phyloP scores from a whole-genome alignment of 805 yeast genomes.

The Hemisphaericaspora nanyangensis region DNA sequence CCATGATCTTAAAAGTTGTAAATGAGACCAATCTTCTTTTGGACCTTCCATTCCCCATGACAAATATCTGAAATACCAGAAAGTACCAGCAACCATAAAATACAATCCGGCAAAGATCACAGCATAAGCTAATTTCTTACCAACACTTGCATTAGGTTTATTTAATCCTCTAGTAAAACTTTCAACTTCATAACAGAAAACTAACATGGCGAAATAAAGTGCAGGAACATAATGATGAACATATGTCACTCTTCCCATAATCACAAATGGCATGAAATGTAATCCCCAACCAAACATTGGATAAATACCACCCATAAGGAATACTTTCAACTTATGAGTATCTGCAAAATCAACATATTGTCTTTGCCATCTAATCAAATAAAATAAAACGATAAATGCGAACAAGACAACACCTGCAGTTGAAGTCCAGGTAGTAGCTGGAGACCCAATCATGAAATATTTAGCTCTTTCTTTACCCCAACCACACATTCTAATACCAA shows the following conservation, averaged over 20 bases:
- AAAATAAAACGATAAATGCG: slow-evolving; percentile 42
- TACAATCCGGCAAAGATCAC: slow-evolving; percentile 25
- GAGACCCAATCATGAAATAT: slow-evolving; percentile 67
- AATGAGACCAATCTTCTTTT: slow-evolving; percentile 35
- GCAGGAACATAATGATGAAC: slow-evolving; percentile 97
- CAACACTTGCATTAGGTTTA: slow-evolving; percentile 11
- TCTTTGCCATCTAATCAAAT: slow-evolving; percentile 62
- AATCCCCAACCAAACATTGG: slow-evolving; percentile 90
- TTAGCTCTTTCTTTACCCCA: slow-evolving; percentile 57
- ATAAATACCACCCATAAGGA: slow-evolving; percentile 69
- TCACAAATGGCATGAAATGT: slow-evolving; percentile 82
- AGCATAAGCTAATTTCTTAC: slow-evolving; percentile 17
- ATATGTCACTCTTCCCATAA: slow-evolving; percentile 96
- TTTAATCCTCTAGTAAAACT: slow-evolving; percentile 27
- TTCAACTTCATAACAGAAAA: slow-evolving; percentile 62
- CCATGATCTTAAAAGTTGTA: slow-evolving; percentile 39
- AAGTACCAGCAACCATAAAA: slow-evolving; percentile 30
- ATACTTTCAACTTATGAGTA: slow-evolving; percentile 44
- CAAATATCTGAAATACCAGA: slow-evolving; percentile 41
- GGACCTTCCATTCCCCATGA: slow-evolving; percentile 45
- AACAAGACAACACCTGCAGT: slow-evolving; percentile 55
- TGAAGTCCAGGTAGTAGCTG: slow-evolving; percentile 70
- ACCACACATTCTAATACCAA: slow-evolving; percentile 73
- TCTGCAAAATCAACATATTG: slow-evolving; percentile 54
- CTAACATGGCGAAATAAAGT: slow-evolving; percentile 85